These are phyloP conservation scores for Dovyalis caffra DNA, from an alignment of 345 rosid species.

Conservation along the genomic window DNA sequence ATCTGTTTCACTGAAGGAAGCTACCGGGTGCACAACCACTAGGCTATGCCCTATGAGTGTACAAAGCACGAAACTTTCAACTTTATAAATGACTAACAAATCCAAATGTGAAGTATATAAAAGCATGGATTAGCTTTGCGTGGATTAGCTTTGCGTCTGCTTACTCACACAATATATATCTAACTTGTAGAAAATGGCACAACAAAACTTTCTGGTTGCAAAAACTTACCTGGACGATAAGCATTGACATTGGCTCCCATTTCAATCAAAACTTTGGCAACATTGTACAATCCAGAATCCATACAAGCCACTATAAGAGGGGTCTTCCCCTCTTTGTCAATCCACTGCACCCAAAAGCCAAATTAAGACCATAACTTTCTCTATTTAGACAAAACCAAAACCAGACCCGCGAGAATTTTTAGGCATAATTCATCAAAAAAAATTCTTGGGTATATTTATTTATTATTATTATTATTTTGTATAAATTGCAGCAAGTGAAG, in stretches of 20 bases:
- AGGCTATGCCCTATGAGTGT: too few relatives aligned
- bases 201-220: neutral
- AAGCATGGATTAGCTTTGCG: too few relatives aligned
- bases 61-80: neutral
- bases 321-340: slow-evolving; percentile 48
- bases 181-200: too few relatives aligned
- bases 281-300: slow-evolving; percentile 24
- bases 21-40: too few relatives aligned
- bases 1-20: too few relatives aligned
- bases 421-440: too few relatives aligned
- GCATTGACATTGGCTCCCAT: slow-evolving; percentile 67
- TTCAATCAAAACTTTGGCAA: slow-evolving; percentile 29
- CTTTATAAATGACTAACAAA: neutral
- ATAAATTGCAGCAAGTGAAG: too few relatives aligned
- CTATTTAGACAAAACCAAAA: neutral
- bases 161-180: neutral
- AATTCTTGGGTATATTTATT: too few relatives aligned
- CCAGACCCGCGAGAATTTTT: too few relatives aligned
- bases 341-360: slow-evolving; percentile 33
- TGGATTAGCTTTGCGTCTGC: neutral
- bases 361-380: neutral
- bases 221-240: slow-evolving; percentile 72
- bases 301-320: slow-evolving; percentile 44
- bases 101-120: neutral
- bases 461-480: too few relatives aligned